Base-by-base conservation (phyloP, 768 basidiomycete genomes). In the Sutorius australiensis region DNA sequence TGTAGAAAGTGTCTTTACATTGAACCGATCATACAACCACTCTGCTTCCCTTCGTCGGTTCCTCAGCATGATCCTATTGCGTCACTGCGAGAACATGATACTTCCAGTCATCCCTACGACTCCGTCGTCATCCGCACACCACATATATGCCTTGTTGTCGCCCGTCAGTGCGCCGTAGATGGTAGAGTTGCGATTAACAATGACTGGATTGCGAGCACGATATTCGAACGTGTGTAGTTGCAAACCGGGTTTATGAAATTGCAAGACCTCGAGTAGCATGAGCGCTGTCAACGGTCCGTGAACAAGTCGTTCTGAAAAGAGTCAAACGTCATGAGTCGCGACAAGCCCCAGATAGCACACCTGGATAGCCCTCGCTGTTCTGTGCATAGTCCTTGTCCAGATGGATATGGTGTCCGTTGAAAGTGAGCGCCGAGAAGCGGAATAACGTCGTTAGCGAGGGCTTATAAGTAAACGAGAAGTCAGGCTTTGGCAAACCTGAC, bases 341-440 rank as follows among this genome's bases (percentile, higher is more conserved):
- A 36, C 21, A 24, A 33, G 30, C 5, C 7, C 38, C 28, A 5
- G 27, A 38, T 21, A 7, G 51, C 53, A 48, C 57, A 82, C 87
- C 89, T 56, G 84, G 78, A 58, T 90, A 89, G 8, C 87, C 87
- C 68, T 93, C 87, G 17, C 72, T 75, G 24, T 72, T 68, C 40
- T 78, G 81, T 6, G 87, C 81, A 63, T 84, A 90, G 21, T 84
- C 80, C 53, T 82, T 81, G 70, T 92, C 89, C 27, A 92, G 78
- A 68, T 94, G 91, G 58, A 94, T 89, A 59, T 83, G 78, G 59
- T 94, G 91, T 12, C 81, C 87, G 60, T 94, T 93, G 73, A 90
- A 91, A 58, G 85, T 92, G 21, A 94, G 74, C 17, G 91, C 89
- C 5, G 89, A 92, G 71, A 87, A 94, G 21, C 89, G 83, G 73